Evolutionary conservation across 2,329 filamentous ascomycete species (phyloP).

Genomic region (Pseudogymnoascus sp.): DNA sequence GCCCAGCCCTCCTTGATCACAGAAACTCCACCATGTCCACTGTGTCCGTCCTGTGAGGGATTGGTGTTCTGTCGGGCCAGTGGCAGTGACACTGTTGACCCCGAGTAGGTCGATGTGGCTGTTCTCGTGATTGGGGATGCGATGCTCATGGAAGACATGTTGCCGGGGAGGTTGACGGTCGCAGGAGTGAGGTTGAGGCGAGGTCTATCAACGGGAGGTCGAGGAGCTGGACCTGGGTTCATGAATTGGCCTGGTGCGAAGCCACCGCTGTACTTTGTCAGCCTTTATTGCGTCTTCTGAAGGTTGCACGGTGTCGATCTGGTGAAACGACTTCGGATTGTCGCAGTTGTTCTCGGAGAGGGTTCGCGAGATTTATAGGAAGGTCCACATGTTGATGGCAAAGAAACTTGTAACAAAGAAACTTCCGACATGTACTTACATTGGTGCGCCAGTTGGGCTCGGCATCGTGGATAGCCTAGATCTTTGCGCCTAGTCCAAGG

Average conservation of each 20-base stretch:
- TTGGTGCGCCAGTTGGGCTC: constrained; percentile 2
- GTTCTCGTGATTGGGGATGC: constrained; percentile 61
- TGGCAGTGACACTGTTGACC: constrained; percentile 67
- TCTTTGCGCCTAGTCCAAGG: neutral
- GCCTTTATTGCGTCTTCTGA: neutral
- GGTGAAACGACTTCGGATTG: neutral
- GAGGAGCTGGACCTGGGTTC: constrained; percentile 92
- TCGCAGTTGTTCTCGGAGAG: neutral
- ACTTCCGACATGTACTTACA: neutral
- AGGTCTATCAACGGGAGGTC: constrained; percentile 77
- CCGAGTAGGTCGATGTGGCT: constrained; percentile 59
- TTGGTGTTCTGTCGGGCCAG: constrained; percentile 50
- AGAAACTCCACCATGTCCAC: constrained; percentile 60
- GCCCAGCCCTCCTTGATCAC: constrained; percentile 78
- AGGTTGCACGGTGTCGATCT: constrained; percentile 1
- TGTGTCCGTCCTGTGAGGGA: constrained; percentile 44
- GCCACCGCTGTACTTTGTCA: constrained; percentile 12
- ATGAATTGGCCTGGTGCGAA: constrained; percentile 70
- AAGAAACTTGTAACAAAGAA: neutral
- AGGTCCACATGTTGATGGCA: neutral
- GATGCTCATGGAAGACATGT: constrained; percentile 72
- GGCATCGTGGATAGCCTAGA: neutral
- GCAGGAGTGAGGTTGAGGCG: constrained; percentile 74
- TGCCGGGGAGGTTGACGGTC: constrained; percentile 63
- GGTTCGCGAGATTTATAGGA: neutral